Base-by-base conservation (phyloP, 2,329 filamentous ascomycete species). In the Sporothrix variecibatus region DNA sequence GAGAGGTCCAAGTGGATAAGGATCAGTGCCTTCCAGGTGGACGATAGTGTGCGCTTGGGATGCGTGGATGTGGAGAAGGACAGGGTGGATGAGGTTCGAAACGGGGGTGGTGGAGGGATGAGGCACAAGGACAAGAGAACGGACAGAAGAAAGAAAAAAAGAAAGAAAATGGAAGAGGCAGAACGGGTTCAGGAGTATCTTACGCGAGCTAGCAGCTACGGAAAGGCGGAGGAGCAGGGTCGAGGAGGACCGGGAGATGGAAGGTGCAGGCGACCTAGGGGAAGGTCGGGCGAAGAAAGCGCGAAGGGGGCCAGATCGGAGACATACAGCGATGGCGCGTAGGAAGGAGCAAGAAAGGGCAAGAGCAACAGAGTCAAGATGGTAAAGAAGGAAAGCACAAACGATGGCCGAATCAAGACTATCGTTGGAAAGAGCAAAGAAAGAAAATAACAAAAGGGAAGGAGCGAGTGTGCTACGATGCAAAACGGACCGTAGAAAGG, bases 171-270 rank as follows among this genome's bases (percentile, higher is more conserved):
- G 34, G 34, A 46, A 56, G 28, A 49, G 15, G 43, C 5, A 40
- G n/a, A 46, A 68, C 28, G 71, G 70, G 40, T 40, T 11, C 28
- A 60, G 68, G 69, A 60, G 31, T 62, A 51, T 62, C 56, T 64
- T 72, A 72, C 70, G 70, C 70, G 70, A 72, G 56, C 70, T 72
- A 72, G 65, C 28, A 69, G 71, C 31, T 53, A 65, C 58, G 71
- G 60, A 72, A 71, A 58, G 51, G 64, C 64, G 72, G 65, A 62
- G 53, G 68, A 46, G 31, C 56, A 62, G 40, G 49, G 26, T 31
- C 65, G 34, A 51, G 51, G 43, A 34, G 71, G 64, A 73, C 46
- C 23, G 31, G 49, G 71, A 20, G 40, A 31, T 31, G 64, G 72
- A 38, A 69, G 68, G 68, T 71, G 68, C 68, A 60, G 51, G 28